A percentile compares a stretch with the other conserved stretches of the same genome.
Conservation (phyloP, 768 basidiomycete genomes). For the Nevesoporus exiguus region DNA sequence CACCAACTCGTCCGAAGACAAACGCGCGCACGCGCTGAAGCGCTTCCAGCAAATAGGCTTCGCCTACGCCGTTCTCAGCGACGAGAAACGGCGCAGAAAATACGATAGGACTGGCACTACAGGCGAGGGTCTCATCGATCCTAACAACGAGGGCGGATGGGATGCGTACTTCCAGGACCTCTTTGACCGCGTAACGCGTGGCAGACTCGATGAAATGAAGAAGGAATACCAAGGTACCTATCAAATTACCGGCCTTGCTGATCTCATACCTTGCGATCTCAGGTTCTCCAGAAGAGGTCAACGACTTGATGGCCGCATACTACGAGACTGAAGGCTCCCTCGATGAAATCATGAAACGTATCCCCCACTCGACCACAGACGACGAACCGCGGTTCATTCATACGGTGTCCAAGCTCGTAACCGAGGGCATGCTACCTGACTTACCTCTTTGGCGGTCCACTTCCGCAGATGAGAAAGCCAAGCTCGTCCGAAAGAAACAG, state of each 20-base stretch:
- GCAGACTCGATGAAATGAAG: slow-evolving; percentile 90
- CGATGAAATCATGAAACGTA: slow-evolving; percentile 74
- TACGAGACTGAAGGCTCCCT: slow-evolving; percentile 68
- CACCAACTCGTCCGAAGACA: slow-evolving; percentile 50
- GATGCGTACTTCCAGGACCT: slow-evolving; percentile 91
- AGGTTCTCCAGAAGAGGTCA: slow-evolving; percentile 85
- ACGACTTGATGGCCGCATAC: slow-evolving; percentile 79
- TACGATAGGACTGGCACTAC: slow-evolving; percentile 89
- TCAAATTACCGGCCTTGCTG: background rate
- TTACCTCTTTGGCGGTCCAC: slow-evolving; percentile 64
- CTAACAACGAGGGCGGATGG: slow-evolving; percentile 82
- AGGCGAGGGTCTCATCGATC: slow-evolving; percentile 67
- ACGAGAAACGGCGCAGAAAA: slow-evolving; percentile 65
- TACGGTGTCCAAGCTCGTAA: slow-evolving; percentile 64
- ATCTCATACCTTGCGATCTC: slow-evolving; percentile 1
- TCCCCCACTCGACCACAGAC: slow-evolving; percentile 79
- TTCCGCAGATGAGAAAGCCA: slow-evolving; percentile 77
- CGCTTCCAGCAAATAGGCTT: slow-evolving; percentile 94
- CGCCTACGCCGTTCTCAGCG: slow-evolving; percentile 85
- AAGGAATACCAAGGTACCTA: slow-evolving; percentile 79
- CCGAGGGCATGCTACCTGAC: slow-evolving; percentile 51
- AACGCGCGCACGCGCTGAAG: slow-evolving; percentile 62
- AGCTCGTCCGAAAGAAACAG: slow-evolving; percentile 67
- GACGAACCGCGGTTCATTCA: slow-evolving; percentile 86
- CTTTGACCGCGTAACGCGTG: slow-evolving; percentile 83